phyloP scores from a whole-genome alignment of 192 early-diverging fungal species.

The Dissophora globulifera region DNA sequence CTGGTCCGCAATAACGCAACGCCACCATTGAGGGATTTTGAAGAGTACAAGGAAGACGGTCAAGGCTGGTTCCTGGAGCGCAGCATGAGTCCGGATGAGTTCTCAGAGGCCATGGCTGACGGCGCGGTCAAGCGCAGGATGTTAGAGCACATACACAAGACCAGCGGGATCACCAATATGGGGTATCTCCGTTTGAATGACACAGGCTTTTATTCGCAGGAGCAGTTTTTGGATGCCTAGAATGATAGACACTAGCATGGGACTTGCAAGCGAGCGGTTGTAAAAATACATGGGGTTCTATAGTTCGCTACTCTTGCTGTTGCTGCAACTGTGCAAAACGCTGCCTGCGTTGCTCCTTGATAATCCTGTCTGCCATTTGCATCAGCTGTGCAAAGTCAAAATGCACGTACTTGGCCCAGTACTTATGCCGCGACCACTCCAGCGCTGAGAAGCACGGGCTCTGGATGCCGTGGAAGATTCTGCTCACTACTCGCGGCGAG shows the following conservation, averaged over 20 bases:
- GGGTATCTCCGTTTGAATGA: neutral
- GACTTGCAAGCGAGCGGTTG: neutral
- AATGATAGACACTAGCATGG: neutral
- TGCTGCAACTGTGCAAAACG: neutral
- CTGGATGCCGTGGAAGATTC: constrained; percentile 43
- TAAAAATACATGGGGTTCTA: neutral
- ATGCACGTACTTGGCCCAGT: constrained; percentile 46
- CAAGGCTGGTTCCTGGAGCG: constrained; percentile 6
- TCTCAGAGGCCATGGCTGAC: neutral
- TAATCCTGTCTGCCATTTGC: constrained; percentile 42
- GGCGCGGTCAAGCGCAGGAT: neutral
- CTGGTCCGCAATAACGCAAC: neutral
- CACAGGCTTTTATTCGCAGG: neutral
- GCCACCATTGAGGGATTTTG: too few species aligned
- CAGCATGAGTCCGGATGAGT: neutral
- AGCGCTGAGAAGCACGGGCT: constrained; percentile 34
- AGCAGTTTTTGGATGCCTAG: neutral
- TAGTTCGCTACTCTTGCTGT: neutral
- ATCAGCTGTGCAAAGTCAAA: constrained; percentile 48
- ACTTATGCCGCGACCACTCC: constrained; percentile 33
- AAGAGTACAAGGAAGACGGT: neutral
- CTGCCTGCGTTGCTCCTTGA: constrained; percentile 22
- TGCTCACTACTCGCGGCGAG: constrained; percentile 26
- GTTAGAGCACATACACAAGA: neutral
- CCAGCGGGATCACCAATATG: neutral